These are phyloP conservation scores for Populus deltoides DNA, from an alignment of 345 rosid genomes.

Conservation along the genomic window DNA sequence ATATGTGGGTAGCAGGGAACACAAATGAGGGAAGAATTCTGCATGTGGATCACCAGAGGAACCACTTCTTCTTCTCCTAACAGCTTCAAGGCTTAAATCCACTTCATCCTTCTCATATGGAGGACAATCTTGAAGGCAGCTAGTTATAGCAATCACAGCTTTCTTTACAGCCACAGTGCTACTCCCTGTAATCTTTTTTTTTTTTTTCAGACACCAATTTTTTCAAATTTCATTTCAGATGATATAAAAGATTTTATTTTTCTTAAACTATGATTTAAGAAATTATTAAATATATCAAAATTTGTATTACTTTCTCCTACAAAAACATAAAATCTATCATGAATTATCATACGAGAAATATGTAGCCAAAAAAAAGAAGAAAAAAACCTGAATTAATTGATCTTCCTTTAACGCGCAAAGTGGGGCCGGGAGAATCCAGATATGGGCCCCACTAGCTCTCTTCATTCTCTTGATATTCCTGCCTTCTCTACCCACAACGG, in stretches of 20 bases:
- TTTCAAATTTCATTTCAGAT: not conserved
- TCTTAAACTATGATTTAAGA: too few species aligned
- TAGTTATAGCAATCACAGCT: slow-evolving; percentile 54
- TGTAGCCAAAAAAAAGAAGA: not conserved
- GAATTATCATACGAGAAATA: too few species aligned
- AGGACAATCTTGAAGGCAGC: slow-evolving; percentile 39
- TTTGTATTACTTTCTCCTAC: not conserved
- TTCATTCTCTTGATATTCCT: slow-evolving; percentile 46
- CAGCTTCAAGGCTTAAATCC: slow-evolving; percentile 15
- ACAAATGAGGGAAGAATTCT: slow-evolving; percentile 52
- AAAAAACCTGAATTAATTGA: slow-evolving; percentile 54
- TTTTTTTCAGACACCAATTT: not conserved
- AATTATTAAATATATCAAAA: not conserved
- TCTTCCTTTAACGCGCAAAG: slow-evolving; percentile 43
- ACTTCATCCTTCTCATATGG: slow-evolving; percentile 23
- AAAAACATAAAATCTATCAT: too few species aligned
- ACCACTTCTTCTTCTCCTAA: slow-evolving; percentile 24
- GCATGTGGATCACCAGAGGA: slow-evolving; percentile 38
- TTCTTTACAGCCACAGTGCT: slow-evolving; percentile 54
- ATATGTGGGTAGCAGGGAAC: slow-evolving; percentile 30
- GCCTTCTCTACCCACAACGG: slow-evolving; percentile 49
- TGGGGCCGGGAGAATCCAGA: slow-evolving; percentile 57
- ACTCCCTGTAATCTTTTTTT: slow-evolving; percentile 49
- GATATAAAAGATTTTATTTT: not conserved
- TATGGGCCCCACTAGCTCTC: slow-evolving; percentile 47